Evolutionary conservation across 23 red algal genomes (phyloP), one percentile per base, ranked within the genome.

Genomic region (Gracilaria caudata): DNA sequence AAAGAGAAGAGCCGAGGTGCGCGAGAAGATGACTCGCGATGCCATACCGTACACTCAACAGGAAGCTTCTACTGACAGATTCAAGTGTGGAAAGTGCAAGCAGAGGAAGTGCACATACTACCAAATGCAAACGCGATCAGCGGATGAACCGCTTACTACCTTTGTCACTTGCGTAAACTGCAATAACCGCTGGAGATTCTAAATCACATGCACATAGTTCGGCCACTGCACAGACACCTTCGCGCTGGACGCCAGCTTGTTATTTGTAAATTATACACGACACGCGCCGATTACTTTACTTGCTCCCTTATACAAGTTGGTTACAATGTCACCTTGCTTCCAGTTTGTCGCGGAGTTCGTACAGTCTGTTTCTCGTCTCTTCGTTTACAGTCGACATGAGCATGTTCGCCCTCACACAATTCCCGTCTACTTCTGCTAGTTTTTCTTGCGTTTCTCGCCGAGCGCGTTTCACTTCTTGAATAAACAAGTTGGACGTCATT

Each of bases 141-240:
- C 97, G 35, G 97, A 99, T 93, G 97, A 99, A 86, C 97, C 97
- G 43, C 83, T 99, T 32, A 99, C 97, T 23, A 96, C 97, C 28
- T 95, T 99, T 94, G 97, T 99, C 51, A 87, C 88, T 35, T 99
- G 97, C 79, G 83, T 94, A 35, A 73, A 96, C 34, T 99, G 97
- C 81, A 84, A 84, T 8, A 99, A 99, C 64, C 92, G 97, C 32
- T 99, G 97, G 97, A 94, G 90, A 54, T 95, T 92, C 32, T 94
- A 58, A 90, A 26, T 11, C 2, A 66, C 61, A 37, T 66, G 61
- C 61, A 66, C 30, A 66, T 66, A 66, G 61, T 4, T 36, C 29
- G 61, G 8, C 61, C 30, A 66, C 61, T 66, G 61, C 36, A 66
- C 13, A 66, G 8, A 9, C 4, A 6, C 61, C 61, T 36, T 66